A percentile compares a stretch with the other conserved stretches of the same genome.
phyloP scores from a whole-genome alignment of 2,329 filamentous ascomycete genomes.

The Pezicula neosporulosa region DNA sequence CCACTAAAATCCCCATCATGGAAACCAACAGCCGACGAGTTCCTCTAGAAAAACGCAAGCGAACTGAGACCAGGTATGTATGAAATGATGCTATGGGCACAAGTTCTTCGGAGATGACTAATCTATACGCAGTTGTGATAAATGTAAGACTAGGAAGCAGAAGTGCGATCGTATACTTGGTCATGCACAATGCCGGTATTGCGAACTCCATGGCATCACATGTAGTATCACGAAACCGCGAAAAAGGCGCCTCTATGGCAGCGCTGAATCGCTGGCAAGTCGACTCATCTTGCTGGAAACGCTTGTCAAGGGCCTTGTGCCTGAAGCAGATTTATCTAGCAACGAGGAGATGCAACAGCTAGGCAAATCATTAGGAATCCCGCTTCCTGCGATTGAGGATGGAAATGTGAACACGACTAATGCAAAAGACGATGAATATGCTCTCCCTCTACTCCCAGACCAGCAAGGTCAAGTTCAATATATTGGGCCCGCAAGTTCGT shows the following conservation, averaged over 20 bases:
- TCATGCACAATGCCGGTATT: slow-evolving; percentile 39
- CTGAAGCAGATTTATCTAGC: slow-evolving; percentile 37
- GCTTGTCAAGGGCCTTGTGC: slow-evolving; percentile 39
- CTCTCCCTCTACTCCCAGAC: slow-evolving; percentile 31
- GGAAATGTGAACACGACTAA: slow-evolving; percentile 12
- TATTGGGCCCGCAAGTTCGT: slow-evolving; percentile 38
- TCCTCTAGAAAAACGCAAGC: slow-evolving; percentile 39
- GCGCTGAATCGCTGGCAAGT: slow-evolving; percentile 36
- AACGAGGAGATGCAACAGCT: slow-evolving; percentile 36
- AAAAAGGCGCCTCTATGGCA: slow-evolving; percentile 40
- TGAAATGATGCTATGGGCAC: no score
- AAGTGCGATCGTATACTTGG: slow-evolving; percentile 38
- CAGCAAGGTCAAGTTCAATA: slow-evolving; percentile 41
- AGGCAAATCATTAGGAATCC: slow-evolving; percentile 34
- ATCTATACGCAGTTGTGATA: slow-evolving; percentile 35
- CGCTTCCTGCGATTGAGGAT: slow-evolving; percentile 28
- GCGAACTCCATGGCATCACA: slow-evolving; percentile 34
- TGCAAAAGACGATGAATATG: slow-evolving; percentile 27
- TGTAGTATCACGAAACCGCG: slow-evolving; percentile 40
- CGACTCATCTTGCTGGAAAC: slow-evolving; percentile 38
- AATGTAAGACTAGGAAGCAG: slow-evolving; percentile 43
- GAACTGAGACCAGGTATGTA: slow-evolving; percentile 29
- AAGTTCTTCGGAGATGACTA: background rate
- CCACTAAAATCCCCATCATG: background rate
- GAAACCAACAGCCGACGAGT: slow-evolving; percentile 27